phyloP scores from a whole-genome alignment of 2,329 filamentous ascomycete genomes.

The Tolypocladium cylindrosporum region DNA sequence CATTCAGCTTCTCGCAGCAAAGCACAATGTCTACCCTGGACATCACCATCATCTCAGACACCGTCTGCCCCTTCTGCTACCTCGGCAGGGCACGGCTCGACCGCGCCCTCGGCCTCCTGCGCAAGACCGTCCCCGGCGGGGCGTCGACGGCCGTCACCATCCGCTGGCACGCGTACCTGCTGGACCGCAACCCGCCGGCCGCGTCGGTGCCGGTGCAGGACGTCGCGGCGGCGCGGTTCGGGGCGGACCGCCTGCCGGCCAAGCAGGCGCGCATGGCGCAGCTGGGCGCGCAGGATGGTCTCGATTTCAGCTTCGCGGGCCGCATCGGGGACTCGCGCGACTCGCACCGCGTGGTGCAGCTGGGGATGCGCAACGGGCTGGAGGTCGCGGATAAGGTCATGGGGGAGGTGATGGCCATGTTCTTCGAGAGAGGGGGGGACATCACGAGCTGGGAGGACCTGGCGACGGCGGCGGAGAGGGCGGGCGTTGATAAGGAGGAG shows the following conservation, averaged over 20 bases:
- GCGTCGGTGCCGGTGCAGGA: slow-evolving; percentile 32
- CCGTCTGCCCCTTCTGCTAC: slow-evolving; percentile 72
- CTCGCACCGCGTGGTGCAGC: slow-evolving; percentile 66
- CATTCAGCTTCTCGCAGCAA: neutral
- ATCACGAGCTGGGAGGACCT: slow-evolving; percentile 49
- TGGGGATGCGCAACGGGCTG: slow-evolving; percentile 40
- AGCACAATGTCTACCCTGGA: slow-evolving; percentile 60
- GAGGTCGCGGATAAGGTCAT: slow-evolving; percentile 50
- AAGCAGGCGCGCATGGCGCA: slow-evolving; percentile 47
- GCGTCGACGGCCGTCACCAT: slow-evolving; percentile 59
- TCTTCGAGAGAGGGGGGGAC: slow-evolving; percentile 56
- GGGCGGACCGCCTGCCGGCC: slow-evolving; percentile 45
- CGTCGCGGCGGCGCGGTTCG: slow-evolving; percentile 56
- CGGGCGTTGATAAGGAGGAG: slow-evolving; percentile 41
- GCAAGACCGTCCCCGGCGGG: slow-evolving; percentile 47
- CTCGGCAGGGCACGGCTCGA: slow-evolving; percentile 69
- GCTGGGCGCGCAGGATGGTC: slow-evolving; percentile 55
- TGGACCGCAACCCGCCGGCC: slow-evolving; percentile 42
- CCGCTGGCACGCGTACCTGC: slow-evolving; percentile 71
- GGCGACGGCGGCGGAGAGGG: slow-evolving; percentile 38
- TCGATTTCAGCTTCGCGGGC: slow-evolving; percentile 63
- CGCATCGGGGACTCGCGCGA: slow-evolving; percentile 69
- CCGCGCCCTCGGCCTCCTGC: slow-evolving; percentile 59
- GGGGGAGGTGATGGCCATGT: slow-evolving; percentile 52
- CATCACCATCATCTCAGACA: slow-evolving; percentile 73